Evolutionary conservation across 1,284 basidiomycete genomes (phyloP), one percentile per base, ranked within the genome.

Genomic region (Fistulina hepatica): DNA sequence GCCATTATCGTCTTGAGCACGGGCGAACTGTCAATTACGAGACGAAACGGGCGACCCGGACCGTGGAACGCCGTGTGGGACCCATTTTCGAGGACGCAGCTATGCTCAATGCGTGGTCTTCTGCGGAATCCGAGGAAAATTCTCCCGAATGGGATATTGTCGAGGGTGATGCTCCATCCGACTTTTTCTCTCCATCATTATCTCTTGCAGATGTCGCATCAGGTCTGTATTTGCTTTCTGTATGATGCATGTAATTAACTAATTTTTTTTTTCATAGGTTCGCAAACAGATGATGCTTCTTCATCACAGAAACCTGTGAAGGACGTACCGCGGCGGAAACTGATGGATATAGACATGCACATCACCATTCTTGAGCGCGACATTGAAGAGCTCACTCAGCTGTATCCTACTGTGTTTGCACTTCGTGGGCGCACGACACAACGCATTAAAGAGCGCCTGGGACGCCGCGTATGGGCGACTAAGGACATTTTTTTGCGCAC

Each of bases 381-480:
- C 45, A 48, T 76, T 17, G 43, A 49, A 16, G 64, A 72, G 40
- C 57, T 85, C 19, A 52, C 59, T 36, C 45, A 54, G 1, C 59
- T 83, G 37, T 46, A 58, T 11, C 41, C 52, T 15, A 60, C 60
- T 16, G 54, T 73, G 10, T 56, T 60, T n/a, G 55, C 59, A 9
- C 55, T 69, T 2, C 47, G 73, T 8, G 64, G 58, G 5, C 70
- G 78, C n/a, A 68, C 61, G 16, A 58, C 60, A 2, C 69, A 76
- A 42, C 69, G 80, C 17, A 39, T 72, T 13, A 81, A 81, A 56
- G 81, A 85, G 56, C 64, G 69, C 21, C 57, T 83, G 10, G 79
- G 78, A 3, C 69, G 82, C 11, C 71, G 82, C 13, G 71, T 85
- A 3, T 84, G 79, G 80, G 52, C 44, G 6, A 62, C 54, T 21